Evolutionary conservation across 371 early-diverging fungal species (phyloP).

Genomic region (Gilbertella persicaria): DNA sequence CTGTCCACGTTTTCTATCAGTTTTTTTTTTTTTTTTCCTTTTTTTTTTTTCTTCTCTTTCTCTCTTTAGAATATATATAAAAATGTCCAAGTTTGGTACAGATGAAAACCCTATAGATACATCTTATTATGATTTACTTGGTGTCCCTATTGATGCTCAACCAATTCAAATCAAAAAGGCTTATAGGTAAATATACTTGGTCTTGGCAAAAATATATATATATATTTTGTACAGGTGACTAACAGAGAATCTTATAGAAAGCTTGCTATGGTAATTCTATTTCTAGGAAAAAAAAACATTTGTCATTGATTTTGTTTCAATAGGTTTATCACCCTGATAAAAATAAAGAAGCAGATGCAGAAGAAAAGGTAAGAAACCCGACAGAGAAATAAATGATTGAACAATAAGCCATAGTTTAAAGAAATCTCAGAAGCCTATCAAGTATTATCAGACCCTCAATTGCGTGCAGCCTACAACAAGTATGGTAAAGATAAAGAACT

Average conservation of each 20-base stretch:
- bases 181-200: conserved; percentile 64
- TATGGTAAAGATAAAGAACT: conserved; percentile 76
- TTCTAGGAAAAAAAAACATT: conserved; percentile 1
- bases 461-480: conserved; percentile 87
- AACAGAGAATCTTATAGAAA: conserved; percentile 27
- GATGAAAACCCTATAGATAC: conserved; percentile 77
- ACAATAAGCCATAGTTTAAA: conserved; percentile 70
- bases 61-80: neutral
- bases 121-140: conserved; percentile 89
- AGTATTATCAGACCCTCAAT: conserved; percentile 87
- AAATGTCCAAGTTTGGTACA: conserved; percentile 51
- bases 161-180: conserved; percentile 91
- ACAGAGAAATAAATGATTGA: neutral
- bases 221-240: conserved; percentile 46
- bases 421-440: conserved; percentile 95
- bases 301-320: neutral
- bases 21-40: neutral
- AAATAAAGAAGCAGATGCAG: conserved; percentile 85
- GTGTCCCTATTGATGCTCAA: conserved; percentile 78
- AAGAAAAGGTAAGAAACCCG: conserved; percentile 69
- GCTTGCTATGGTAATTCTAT: conserved; percentile 42
- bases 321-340: conserved; percentile 96
- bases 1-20: conserved; percentile 3
- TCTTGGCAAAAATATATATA: conserved; percentile 10
- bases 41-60: conserved; percentile 4